phyloP scores from a whole-genome alignment of 225 moss, liverwort and hornwort species.

The Polytrichum commune region DNA sequence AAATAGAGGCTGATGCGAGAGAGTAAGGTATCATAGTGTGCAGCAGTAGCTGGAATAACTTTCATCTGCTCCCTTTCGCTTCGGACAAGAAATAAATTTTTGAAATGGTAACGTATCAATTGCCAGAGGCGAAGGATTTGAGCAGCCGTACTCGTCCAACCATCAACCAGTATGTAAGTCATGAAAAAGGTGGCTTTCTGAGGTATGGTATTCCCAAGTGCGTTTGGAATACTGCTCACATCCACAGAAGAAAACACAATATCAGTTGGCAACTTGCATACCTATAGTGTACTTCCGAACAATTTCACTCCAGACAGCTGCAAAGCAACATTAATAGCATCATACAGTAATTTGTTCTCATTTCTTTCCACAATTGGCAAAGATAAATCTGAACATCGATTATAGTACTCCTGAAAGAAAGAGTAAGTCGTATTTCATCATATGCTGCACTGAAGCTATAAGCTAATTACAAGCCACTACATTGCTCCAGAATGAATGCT shows the following conservation, averaged over 20 bases:
- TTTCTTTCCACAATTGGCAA: no score
- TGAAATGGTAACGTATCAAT: constrained; percentile 59
- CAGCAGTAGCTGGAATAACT: constrained; percentile 60
- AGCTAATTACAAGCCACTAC: no score
- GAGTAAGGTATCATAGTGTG: constrained; percentile 37
- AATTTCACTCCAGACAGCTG: neutral
- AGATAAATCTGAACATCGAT: no score
- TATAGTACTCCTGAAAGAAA: no score
- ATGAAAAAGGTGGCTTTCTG: constrained; percentile 83
- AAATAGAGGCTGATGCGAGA: constrained; percentile 77
- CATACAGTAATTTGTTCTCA: no score
- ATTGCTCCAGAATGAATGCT: no score
- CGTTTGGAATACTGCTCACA: constrained; percentile 61
- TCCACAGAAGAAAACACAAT: neutral
- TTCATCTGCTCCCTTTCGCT: constrained; percentile 67
- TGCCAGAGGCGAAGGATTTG: constrained; percentile 63
- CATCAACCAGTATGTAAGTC: constrained; percentile 71
- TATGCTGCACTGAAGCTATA: no score
- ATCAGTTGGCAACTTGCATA: neutral
- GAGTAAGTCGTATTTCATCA: no score
- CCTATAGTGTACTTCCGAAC: neutral
- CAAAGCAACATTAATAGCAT: no score
- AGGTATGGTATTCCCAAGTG: constrained; percentile 64
- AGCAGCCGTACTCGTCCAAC: constrained; percentile 75
- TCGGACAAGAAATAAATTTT: constrained; percentile 40